Percentiles rank a stretch among this genome's conserved stretches.
phyloP scores from a whole-genome alignment of 805 yeast species.

The Cyberlindnera nakhonratchasimensis region DNA sequence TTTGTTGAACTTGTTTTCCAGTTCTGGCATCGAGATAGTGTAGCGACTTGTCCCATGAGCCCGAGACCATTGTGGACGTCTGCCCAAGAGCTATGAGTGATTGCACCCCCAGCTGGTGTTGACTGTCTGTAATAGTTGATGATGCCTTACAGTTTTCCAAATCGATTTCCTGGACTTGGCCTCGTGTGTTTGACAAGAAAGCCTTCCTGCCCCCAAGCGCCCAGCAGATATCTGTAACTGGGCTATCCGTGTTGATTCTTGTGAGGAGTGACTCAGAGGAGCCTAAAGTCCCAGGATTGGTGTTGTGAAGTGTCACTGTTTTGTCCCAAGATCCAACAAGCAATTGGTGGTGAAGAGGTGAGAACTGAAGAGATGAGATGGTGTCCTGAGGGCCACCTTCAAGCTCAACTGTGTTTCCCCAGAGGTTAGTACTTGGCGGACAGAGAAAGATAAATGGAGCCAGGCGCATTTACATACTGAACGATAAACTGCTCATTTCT shows the following conservation, averaged over 20 bases:
- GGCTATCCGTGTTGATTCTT: slow-evolving; percentile 17
- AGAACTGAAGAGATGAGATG: slow-evolving; percentile 41
- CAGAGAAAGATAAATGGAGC: background rate
- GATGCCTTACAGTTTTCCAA: slow-evolving; percentile 43
- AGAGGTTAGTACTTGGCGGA: background rate
- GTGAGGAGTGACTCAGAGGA: slow-evolving; percentile 28
- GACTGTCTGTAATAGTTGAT: slow-evolving; percentile 24
- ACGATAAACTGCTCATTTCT: background rate
- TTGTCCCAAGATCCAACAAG: slow-evolving; percentile 61
- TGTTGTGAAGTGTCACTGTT: slow-evolving; percentile 41
- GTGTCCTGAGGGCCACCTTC: slow-evolving; percentile 35
- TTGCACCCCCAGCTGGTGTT: slow-evolving; percentile 42
- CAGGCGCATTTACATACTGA: background rate
- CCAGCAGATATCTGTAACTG: slow-evolving; percentile 26
- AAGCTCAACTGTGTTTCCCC: slow-evolving; percentile 17
- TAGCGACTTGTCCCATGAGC: slow-evolving; percentile 52
- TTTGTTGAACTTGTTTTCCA: slow-evolving; percentile 6
- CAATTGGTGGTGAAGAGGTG: slow-evolving; percentile 36
- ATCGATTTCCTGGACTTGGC: slow-evolving; percentile 51
- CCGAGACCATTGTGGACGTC: slow-evolving; percentile 40
- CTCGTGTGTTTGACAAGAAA: slow-evolving; percentile 51
- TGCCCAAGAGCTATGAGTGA: slow-evolving; percentile 20
- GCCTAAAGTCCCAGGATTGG: slow-evolving; percentile 25
- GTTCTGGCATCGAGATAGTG: slow-evolving; percentile 14
- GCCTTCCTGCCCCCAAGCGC: slow-evolving; percentile 26